Evolutionary conservation across 352 stramenopile species (phyloP), one percentile per base, ranked within the genome.

Genomic region (Phytophthora macrochlamydospora): DNA sequence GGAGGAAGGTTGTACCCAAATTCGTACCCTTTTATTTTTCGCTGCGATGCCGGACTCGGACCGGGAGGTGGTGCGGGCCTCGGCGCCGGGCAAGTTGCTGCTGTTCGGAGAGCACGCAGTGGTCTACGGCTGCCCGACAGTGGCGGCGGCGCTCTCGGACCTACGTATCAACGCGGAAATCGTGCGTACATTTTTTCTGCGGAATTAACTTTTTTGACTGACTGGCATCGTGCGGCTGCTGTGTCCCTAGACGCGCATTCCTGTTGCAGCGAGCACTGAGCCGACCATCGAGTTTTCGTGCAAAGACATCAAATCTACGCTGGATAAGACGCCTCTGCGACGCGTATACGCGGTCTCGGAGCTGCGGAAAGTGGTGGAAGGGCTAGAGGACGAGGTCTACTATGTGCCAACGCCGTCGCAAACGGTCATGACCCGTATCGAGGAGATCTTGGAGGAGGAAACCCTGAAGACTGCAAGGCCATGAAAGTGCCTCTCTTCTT

Each of bases 51-150:
- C 51, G 60, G 44, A 38, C 35, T 11, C 6, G 6, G 59, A 73
- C 18, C 18, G 46, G 14, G 30, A 64, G 3, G 54, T 70, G 48
- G 66, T 92, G 52, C 73, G 69, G 35, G 84, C 82, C 43, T 93
- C 87, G 53, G 90, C 91, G 50, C 91, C 91, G 0, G 90, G 86
- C n/a, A 97, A 97, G 63, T 71, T 97, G 54, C 80, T 97, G 65
- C 83, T 97, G 40, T 91, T 97, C 45, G 90, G 90, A 8, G 90
- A 97, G 69, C 91, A 97, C 65, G 89, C 91, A 0, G 90, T 97
- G 33, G 90, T 97, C 11, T 96, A 97, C 52, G 88, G 91, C 8
- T 90, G 78, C 30, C 81, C 90, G 3, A 91, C 89, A 18, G 78
- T 98, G 44, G 93, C 91, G 0, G 86, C 73, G 0, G 85, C 91